Conservation (phyloP, 805 yeast genomes). For the Maudiozyma pseudohumilis region DNA sequence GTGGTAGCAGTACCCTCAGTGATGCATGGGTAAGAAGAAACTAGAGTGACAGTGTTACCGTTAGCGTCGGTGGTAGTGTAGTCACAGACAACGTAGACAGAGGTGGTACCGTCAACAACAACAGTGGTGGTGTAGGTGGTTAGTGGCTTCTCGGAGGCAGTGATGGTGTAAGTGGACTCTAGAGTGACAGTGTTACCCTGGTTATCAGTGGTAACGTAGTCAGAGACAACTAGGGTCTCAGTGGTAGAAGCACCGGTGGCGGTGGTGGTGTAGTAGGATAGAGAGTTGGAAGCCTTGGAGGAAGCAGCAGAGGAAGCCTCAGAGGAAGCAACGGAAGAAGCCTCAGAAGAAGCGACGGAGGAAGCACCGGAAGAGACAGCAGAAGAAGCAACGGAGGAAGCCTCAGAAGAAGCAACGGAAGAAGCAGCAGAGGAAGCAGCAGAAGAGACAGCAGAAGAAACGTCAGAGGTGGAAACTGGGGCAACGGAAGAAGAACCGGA, state of each 20-base stretch:
- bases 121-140: slow-evolving; percentile 6
- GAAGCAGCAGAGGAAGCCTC: neutral
- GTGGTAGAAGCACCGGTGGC: neutral
- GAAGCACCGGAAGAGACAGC: neutral
- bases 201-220: slow-evolving; percentile 2
- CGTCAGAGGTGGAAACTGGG: neutral
- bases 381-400: neutral
- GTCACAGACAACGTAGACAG: slow-evolving; percentile 2
- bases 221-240: neutral
- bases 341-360: neutral
- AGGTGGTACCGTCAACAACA: neutral
- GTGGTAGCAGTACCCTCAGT: slow-evolving; percentile 3
- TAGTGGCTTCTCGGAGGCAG: slow-evolving; percentile 1
- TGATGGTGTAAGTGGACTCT: slow-evolving; percentile 2
- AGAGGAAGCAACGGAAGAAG: neutral
- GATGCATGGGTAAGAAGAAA: slow-evolving; percentile 2
- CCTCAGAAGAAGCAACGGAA: neutral
- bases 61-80: slow-evolving; percentile 3
- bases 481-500: neutral
- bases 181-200: slow-evolving; percentile 1
- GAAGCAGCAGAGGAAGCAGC: slow-evolving; percentile 1
- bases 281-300: slow-evolving; percentile 1
- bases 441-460: neutral
- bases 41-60: slow-evolving; percentile 1
- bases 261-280: slow-evolving; percentile 3